phyloP scores from a whole-genome alignment of 495 filamentous ascomycete genomes.

The Emericellopsis terricola region DNA sequence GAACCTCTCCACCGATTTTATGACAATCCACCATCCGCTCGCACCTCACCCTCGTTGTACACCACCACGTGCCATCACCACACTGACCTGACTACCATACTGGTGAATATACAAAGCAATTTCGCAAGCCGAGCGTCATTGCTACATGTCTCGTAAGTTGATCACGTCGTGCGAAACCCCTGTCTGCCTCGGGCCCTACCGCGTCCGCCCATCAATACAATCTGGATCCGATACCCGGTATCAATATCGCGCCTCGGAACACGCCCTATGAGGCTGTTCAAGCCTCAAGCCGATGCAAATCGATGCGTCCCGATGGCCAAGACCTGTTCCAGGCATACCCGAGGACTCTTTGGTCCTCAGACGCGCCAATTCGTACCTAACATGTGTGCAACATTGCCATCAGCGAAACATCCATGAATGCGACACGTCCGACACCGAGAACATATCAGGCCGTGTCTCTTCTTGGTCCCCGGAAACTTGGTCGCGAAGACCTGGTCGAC shows the following conservation, averaged over 20 bases:
- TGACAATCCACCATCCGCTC: constrained; percentile 1
- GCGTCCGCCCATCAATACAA: no score
- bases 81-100: constrained; percentile 2
- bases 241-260: no score
- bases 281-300: no score
- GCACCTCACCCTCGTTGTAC: constrained; percentile 2
- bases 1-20: no score
- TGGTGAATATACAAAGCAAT: constrained; percentile 1
- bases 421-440: constrained; percentile 20
- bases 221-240: no score
- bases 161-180: constrained; percentile 4
- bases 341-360: no score
- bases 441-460: constrained; percentile 12
- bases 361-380: no score
- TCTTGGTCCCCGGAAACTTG: no score
- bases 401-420: constrained; percentile 22
- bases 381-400: constrained; percentile 32
- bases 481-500: no score
- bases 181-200: no score
- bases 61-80: constrained; percentile 1
- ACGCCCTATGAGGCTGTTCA: no score
- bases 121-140: constrained; percentile 14
- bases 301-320: background rate
- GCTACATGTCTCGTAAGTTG: constrained; percentile 21
- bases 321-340: no score